Base-by-base conservation (phyloP, 257 asterid species). In the Avicennia marina region DNA sequence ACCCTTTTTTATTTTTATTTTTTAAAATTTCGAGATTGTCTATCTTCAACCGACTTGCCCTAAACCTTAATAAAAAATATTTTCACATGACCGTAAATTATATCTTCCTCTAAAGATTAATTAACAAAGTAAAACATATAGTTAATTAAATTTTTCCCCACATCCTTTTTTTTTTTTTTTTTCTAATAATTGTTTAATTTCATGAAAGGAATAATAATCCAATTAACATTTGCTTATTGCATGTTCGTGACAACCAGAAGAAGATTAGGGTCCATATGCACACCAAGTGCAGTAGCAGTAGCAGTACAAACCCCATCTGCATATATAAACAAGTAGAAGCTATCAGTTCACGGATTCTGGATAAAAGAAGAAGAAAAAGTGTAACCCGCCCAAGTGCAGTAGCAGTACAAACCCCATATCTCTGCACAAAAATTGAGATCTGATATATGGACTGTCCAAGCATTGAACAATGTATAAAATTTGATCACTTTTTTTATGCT, bases 241-340 rank as follows among this genome's bases (percentile, higher is more conserved):
- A 60, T 33, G 62, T 52, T 46, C 27, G 47, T 52, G 67, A 60
- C 63, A 67, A 67, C 38, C 20, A 46, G 31, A 40, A 41, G 45
- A 66, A 42, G 33, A 49, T 44, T 39, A 41, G 57, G 72, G 72
- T 51, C 72, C 64, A 65, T 65, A 31, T 6, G 24, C 16, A 18
- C 17, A 27, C 4, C 47, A 46, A 13, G 65, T 45, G 46, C 46
- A 60, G n/a, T n/a, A n/a, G n/a, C n/a, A n/a, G n/a, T n/a, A n/a
- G n/a, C n/a, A n/a, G n/a, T n/a, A n/a, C n/a, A n/a, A n/a, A n/a
- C n/a, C n/a, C n/a, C n/a, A 46, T 25, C 18, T 22, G 46, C 42
- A 13, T 39, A 39, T 39, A 13, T 3, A 29, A 4, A 29, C 8
- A 29, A 4, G 8, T 1, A 29, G 4, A 29, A 4, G 1, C 4